Percentiles rank a stretch among this genome's conserved stretches.
These are phyloP conservation scores for Saccharomycopsis olivae DNA, from an alignment of 805 yeast species.

Conservation along the genomic window DNA sequence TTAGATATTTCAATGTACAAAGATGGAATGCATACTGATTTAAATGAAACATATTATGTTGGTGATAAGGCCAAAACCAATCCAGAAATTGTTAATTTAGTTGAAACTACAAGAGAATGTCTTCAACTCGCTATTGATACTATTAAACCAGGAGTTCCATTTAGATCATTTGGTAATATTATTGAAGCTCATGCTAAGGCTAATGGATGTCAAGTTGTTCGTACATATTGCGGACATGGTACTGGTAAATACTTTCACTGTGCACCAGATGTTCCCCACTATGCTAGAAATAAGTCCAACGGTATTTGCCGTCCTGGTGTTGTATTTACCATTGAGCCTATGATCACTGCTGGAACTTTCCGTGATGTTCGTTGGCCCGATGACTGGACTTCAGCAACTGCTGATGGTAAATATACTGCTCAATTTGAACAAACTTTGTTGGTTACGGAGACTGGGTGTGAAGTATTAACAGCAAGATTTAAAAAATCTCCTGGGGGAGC, in stretches of 20 bases:
- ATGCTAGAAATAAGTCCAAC: conserved; percentile 83
- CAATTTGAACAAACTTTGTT: conserved; percentile 92
- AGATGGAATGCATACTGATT: conserved; percentile 86
- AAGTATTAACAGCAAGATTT: conserved; percentile 75
- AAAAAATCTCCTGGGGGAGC: conserved; percentile 88
- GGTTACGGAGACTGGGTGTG: conserved; percentile 90
- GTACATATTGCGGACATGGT: conserved; percentile 92
- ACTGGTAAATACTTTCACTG: conserved; percentile 79
- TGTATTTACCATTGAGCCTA: conserved; percentile 96
- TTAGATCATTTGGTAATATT: conserved; percentile 76
- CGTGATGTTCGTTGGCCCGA: conserved; percentile 91
- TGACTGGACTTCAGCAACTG: conserved; percentile 90
- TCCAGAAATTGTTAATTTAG: conserved; percentile 75
- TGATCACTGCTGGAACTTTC: conserved; percentile 80
- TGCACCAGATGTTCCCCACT: conserved; percentile 89
- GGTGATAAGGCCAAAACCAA: conserved; percentile 80
- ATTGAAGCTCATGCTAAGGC: conserved; percentile 80
- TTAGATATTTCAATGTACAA: conserved; percentile 79
- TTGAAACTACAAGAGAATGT: conserved; percentile 85
- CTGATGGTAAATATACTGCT: conserved; percentile 83
- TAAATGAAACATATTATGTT: conserved; percentile 94
- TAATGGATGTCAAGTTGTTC: conserved; percentile 75
- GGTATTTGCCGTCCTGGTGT: conserved; percentile 94
- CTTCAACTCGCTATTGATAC: conserved; percentile 70
- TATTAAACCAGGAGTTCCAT: conserved; percentile 87